Base-by-base conservation (phyloP, 495 filamentous ascomycete genomes). In the Penicillium daleae region DNA sequence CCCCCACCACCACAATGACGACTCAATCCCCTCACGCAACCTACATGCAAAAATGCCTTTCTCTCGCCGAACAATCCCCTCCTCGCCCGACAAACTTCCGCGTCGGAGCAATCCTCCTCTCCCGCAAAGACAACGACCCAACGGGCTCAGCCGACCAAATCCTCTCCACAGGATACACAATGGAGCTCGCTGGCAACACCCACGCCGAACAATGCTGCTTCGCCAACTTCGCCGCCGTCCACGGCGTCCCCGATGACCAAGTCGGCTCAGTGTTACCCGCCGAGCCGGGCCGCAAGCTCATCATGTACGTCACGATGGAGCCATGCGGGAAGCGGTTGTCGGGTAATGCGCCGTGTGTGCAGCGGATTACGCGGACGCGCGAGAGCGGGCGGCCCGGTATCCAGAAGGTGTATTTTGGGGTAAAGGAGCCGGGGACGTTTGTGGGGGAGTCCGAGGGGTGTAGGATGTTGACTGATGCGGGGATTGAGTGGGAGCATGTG, bases 191-290 rank as follows among this genome's bases (percentile, higher is more conserved):
- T 0, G 95, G 93, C 15, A 99, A 99, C 82, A 97, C 93, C 0
- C 95, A 99, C 65, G 95, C 95, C 6, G 95, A 99, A 68, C 92
- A 99, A 79, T 92, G 87, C 79, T 93, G 90, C 71, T 85, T 99
- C 54, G 74, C 85, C 40, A 98, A 99, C 74, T 83, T 89, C 27
- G 83, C 87, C n/a, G 65, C 75, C 19, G 66, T 71, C 6, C 79
- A 84, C 59, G 63, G 62, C 15, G 74, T 89, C 9, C 33, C 80
- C 5, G 87, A 90, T 54, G 85, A 85, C 22, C 65, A 77, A 13
- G 78, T 93, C 13, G 74, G 67, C 17, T 72, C 82, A 13, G 81
- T 84, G 0, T 79, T 95, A 0, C 85, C 87, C 0, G 59, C 64
- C 8, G 70, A 75, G 39, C 53, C 68, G 0, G 24, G 71, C 57